Conservation (phyloP, 2,329 filamentous ascomycete species). For the Kalaharituber pfeilii region DNA sequence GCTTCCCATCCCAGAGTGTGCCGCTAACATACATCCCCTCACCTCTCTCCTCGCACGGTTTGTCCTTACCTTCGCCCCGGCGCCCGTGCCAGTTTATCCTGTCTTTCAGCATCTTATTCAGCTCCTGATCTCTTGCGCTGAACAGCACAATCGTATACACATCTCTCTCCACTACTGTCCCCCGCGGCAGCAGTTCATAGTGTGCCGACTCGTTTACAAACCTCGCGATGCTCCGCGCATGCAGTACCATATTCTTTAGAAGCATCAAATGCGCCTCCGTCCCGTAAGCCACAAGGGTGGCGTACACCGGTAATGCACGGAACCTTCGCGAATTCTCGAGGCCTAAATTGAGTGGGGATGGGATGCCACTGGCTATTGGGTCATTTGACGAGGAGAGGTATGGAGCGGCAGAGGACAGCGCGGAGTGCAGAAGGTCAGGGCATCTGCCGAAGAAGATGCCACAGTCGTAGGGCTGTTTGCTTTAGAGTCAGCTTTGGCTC, state of each 20-base stretch:
- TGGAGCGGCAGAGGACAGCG: neutral
- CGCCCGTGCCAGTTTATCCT: constrained; percentile 55
- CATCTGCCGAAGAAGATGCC: neutral
- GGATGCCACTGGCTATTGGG: no score
- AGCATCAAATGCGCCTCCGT: constrained; percentile 49
- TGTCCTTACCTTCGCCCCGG: constrained; percentile 72
- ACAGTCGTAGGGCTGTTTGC: no score
- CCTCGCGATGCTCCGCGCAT: constrained; percentile 49
- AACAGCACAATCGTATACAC: constrained; percentile 63
- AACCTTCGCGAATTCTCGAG: constrained; percentile 85
- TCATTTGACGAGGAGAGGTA: neutral
- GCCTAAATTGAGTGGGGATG: constrained; percentile 72
- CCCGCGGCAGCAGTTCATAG: constrained; percentile 49
- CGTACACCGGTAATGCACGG: constrained; percentile 76
- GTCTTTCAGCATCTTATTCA: constrained; percentile 51
- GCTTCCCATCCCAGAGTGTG: no score
- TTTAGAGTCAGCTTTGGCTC: no score
- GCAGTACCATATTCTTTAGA: constrained; percentile 51
- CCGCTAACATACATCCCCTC: neutral
- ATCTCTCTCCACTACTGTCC: constrained; percentile 19
- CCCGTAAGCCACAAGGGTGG: constrained; percentile 59
- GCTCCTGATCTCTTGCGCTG: constrained; percentile 43
- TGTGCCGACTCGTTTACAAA: constrained; percentile 40
- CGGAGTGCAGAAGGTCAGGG: neutral
- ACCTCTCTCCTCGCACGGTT: constrained; percentile 53